Conservation (phyloP, 331 rosid genomes). For the Rosa hybrid region DNA sequence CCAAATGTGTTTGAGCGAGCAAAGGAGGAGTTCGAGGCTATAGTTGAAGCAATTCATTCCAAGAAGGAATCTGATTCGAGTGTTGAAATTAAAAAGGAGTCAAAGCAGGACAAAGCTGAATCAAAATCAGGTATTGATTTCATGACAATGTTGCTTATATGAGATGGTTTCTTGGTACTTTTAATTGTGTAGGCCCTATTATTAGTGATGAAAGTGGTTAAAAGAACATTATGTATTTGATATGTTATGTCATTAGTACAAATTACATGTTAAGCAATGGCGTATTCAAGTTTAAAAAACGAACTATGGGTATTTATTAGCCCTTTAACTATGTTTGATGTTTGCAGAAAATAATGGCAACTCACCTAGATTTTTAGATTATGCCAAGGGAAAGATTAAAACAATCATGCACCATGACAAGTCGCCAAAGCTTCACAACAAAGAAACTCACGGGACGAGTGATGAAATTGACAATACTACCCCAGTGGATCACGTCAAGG, state of each 20-base stretch:
- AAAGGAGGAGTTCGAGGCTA: slow-evolving; percentile 71
- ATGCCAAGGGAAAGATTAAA: slow-evolving; percentile 57
- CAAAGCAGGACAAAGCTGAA: slow-evolving; percentile 29
- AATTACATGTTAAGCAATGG: neutral
- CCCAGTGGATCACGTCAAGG: slow-evolving; percentile 55
- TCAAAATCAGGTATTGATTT: slow-evolving; percentile 47
- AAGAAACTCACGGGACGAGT: slow-evolving; percentile 64
- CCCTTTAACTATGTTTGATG: slow-evolving; percentile 17
- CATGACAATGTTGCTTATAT: slow-evolving; percentile 4
- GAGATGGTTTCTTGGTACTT: slow-evolving; percentile 21
- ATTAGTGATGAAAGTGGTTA: neutral
- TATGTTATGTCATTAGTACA: neutral
- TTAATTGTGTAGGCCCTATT: neutral
- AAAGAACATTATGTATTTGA: neutral
- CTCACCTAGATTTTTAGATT: slow-evolving; percentile 34
- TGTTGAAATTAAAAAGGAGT: slow-evolving; percentile 30
- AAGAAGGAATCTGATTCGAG: slow-evolving; percentile 46
- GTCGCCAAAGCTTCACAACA: slow-evolving; percentile 16
- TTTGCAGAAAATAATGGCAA: slow-evolving; percentile 43
- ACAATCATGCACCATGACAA: slow-evolving; percentile 40
- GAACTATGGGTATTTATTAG: neutral
- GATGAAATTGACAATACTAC: slow-evolving; percentile 62
- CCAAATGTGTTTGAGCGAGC: slow-evolving; percentile 76
- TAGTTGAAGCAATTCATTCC: slow-evolving; percentile 52
- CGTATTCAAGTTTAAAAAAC: neutral